Base-by-base conservation (phyloP, 1,139 yeast genomes). In the Hyphopichia pseudoburtonii region DNA sequence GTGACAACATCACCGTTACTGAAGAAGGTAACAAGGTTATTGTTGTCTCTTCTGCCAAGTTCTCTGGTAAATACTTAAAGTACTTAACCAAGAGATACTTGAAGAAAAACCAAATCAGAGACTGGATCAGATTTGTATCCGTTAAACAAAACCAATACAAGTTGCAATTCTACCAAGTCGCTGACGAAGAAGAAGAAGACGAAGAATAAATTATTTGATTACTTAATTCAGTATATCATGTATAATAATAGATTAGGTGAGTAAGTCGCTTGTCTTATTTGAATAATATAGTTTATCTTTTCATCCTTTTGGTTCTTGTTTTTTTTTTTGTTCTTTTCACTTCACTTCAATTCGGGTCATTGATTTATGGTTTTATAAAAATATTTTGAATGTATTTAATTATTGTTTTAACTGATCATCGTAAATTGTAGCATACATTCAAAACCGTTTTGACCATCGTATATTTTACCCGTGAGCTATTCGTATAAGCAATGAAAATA, bases 1-100 rank as follows among this genome's bases (percentile, higher is more conserved):
- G 96, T 76, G 94, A 88, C 69, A 86, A 84, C 66, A 82, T 94
- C 79, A 76, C 92, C 50, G 89, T 92, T 58, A 75, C 90, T 64
- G 76, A 82, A 63, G 95, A 88, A 68, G 88, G 86, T 62, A 77
- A 79, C 73, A 80, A 82, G 76, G 89, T 87, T 66, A 83, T 92
- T 62, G 85, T 89, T 73, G 89, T 85, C 56, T 78, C 97, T 56
- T 80, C 85, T 76, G 76, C 95, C 75, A 85, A 88, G 78, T 92
- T 94, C 92, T 89, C 97, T 59, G 99, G 99, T 78, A 92, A 94
- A 80, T 92, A 92, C 95, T 86, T 89, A 74, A 92, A 92, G 82
- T 92, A 90, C 92, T 81, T 92, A 72, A 87, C 97, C 67, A 92
- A 92, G 89, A 90, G 95, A 83, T 92, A 88, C 94, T 87, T 92